Base-by-base conservation (phyloP, 441 rosid genomes). In the Syzygium syzygioides region DNA sequence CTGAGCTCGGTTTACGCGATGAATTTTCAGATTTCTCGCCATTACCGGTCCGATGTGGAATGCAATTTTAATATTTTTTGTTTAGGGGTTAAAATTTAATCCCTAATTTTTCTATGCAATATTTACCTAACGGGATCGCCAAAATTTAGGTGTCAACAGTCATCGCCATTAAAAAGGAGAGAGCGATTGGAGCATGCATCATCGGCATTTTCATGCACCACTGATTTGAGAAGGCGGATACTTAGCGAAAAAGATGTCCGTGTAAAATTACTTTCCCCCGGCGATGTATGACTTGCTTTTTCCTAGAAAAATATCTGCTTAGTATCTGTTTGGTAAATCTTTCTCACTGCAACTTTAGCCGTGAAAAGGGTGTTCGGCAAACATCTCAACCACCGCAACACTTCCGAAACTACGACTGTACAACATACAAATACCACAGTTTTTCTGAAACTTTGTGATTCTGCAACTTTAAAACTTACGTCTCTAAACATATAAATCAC, bases 351-450 rank as follows among this genome's bases (percentile, higher is more conserved):
- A 14, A 8, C 9, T 60, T 60, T 4, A 1, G 7, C 18, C 3
- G 2, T 6, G 68, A 28, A 60, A 32, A 30, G 30, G 32, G 37
- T 4, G 71, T 3, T n/a, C 1, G 4, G 20, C 30, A 8, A 64
- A 30, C 37, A 9, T 9, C 11, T 30, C 34, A 7, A 7, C 37
- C 3, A 14, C 4, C 0, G 9, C 18, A 28, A 7, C 17, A 0
- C 37, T 3, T 62, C 30, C 23, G 4, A 64, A 64, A 15, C 41
- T 17, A 28, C 4, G 5, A 4, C 14, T 45, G 9, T 1, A 17
- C 55, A 17, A 17, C 55, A 54, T 54, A 54, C 19, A 54, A 11
- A 54, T 45, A 14, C 14, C 55, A 15, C 55, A 54, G 18, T 64
- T 30, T 10, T 19, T 9, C 20, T 12, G 9, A 9, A 4, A 66